Conservation (phyloP, 2,329 filamentous ascomycete species). For the Juglanconis sp. region DNA sequence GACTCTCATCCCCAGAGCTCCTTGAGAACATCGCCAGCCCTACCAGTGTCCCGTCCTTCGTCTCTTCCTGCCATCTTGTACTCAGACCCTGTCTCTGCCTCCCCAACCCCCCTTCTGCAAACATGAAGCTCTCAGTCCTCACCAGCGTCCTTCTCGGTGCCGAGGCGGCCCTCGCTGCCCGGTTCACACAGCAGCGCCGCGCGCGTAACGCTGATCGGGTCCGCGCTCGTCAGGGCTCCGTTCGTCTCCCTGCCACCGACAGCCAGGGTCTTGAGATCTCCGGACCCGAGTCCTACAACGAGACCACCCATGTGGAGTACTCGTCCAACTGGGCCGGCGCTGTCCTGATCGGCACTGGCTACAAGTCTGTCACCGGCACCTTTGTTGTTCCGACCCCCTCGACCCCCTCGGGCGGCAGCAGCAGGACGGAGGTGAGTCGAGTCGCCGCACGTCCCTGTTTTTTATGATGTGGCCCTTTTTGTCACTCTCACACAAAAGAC, state of each 20-base stretch:
- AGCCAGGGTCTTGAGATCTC: constrained; percentile 3
- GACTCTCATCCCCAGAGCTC: no score
- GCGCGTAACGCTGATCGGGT: constrained; percentile 13
- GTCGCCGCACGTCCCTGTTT: not conserved
- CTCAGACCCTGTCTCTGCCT: not conserved
- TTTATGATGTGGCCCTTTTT: not conserved
- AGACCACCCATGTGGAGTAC: constrained; percentile 12
- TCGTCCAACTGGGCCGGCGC: constrained; percentile 55
- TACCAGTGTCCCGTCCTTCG: not conserved
- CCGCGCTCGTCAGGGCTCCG: not conserved
- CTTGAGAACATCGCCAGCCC: no score
- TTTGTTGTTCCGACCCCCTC: constrained; percentile 51
- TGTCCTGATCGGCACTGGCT: constrained; percentile 49
- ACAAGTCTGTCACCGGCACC: constrained; percentile 47
- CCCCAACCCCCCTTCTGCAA: not conserved
- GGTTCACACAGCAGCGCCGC: constrained; percentile 14
- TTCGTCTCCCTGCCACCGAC: constrained; percentile 13
- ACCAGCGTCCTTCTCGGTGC: constrained; percentile 4
- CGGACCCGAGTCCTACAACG: constrained; percentile 3
- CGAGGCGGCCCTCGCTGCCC: constrained; percentile 10
- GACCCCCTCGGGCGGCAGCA: constrained; percentile 33
- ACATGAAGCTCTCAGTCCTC: constrained; percentile 13
- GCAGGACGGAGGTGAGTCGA: constrained; percentile 22
- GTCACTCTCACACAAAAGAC: not conserved
- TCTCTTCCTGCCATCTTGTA: not conserved